Evolutionary conservation across 2,329 filamentous ascomycete species (phyloP).

Genomic region (Epichloe sibirici): DNA sequence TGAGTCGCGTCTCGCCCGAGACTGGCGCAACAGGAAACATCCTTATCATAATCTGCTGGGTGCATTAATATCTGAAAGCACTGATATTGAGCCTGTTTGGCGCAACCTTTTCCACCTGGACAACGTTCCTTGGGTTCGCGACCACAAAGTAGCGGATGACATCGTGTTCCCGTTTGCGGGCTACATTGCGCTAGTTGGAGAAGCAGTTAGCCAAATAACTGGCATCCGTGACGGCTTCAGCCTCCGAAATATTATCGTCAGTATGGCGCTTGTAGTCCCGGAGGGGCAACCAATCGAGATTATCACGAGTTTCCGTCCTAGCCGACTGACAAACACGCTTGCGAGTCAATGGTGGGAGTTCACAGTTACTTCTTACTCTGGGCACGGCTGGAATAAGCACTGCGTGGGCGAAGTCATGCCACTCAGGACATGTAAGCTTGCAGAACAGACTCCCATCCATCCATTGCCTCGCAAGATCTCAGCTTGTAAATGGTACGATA

Average conservation of each 20-base stretch:
- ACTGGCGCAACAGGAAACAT: slow-evolving; percentile 3
- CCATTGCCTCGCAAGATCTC: background rate
- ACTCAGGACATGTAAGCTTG: background rate
- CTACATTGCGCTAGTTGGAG: slow-evolving; percentile 19
- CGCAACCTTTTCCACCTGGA: slow-evolving; percentile 12
- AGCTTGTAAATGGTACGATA: background rate
- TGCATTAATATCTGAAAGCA: slow-evolving; percentile 6
- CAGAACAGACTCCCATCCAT: background rate
- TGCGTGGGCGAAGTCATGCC: background rate
- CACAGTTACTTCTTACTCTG: slow-evolving; percentile 14
- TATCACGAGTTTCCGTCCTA: slow-evolving; percentile 17
- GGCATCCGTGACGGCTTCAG: slow-evolving; percentile 10
- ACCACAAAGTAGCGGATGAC: slow-evolving; percentile 30
- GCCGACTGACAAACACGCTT: slow-evolving; percentile 12
- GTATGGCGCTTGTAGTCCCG: slow-evolving; percentile 19
- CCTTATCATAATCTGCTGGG: slow-evolving; percentile 11
- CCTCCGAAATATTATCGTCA: slow-evolving; percentile 18
- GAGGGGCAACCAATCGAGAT: slow-evolving; percentile 18
- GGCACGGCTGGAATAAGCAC: slow-evolving; percentile 12
- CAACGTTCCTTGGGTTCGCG: slow-evolving; percentile 27
- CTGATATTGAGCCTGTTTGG: slow-evolving; percentile 9
- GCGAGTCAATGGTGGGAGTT: slow-evolving; percentile 21
- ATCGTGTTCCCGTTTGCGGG: slow-evolving; percentile 29
- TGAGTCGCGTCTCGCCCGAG: slow-evolving; percentile 6
- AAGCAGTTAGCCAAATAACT: slow-evolving; percentile 12